These are phyloP conservation scores for Symbiodinium pilosum DNA, from an alignment of 73 alveolate species.

Conservation along the genomic window DNA sequence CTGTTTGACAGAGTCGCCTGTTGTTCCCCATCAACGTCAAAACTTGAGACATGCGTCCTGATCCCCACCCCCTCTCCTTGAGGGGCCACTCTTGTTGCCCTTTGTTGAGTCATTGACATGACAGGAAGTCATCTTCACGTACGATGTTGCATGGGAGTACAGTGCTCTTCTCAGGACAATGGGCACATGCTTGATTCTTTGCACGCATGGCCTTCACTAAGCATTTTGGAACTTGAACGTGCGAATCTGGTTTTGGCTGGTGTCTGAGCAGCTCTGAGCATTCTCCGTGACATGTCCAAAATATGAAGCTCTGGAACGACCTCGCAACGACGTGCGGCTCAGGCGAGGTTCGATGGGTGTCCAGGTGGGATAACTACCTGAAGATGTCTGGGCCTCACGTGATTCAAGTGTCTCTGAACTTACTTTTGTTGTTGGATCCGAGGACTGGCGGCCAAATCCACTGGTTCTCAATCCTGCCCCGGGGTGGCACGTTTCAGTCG, in stretches of 20 bases:
- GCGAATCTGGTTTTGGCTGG: no score
- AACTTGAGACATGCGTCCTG: no score
- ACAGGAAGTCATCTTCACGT: slow-evolving; percentile 47
- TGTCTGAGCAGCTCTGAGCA: no score
- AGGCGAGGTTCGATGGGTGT: slow-evolving; percentile 63
- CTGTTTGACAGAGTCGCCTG: neutral
- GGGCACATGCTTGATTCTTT: no score
- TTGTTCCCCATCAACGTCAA: no score
- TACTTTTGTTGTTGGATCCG: neutral
- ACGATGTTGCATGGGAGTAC: slow-evolving; percentile 54
- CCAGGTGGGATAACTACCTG: slow-evolving; percentile 93
- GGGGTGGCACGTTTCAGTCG: neutral
- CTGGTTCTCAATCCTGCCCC: slow-evolving; percentile 82
- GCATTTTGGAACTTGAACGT: no score
- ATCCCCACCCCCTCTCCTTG: no score
- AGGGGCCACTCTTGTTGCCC: neutral
- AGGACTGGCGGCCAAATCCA: slow-evolving; percentile 91
- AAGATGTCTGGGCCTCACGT: slow-evolving; percentile 39
- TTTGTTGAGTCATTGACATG: neutral
- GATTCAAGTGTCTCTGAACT: no score
- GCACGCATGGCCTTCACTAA: neutral
- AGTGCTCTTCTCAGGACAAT: neutral
- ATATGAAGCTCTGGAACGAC: no score
- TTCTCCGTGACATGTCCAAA: no score
- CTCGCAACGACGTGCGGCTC: neutral